Evolutionary conservation across 192 early-diverging fungal genomes (phyloP), one percentile per base, ranked within the genome.

Genomic region (Podila clonocystis): DNA sequence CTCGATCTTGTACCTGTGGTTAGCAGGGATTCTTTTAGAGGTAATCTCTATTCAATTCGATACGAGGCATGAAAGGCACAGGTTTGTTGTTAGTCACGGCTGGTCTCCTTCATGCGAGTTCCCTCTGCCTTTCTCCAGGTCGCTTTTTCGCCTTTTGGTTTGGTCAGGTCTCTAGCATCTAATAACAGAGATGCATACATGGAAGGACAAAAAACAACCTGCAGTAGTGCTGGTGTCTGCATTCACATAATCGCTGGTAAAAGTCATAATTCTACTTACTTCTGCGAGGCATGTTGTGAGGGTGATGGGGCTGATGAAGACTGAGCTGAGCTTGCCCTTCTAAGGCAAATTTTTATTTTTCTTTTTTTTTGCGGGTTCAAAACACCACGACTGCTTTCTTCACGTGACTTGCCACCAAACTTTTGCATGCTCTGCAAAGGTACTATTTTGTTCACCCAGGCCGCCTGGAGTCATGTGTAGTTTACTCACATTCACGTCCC

Each of bases 1-100:
- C 63, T 84, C 83, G 61, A 89, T 91, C 74, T 87, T 91, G 68
- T 91, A 90, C 57, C 86, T 82, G 71, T 87, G 84, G 62, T 86
- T 78, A 50, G 83, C 82, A 58, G 87, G 70, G 65, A 87, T 74
- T 68, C 91, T 85, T 70, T 91, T 91, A 9, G 87, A 89, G 50
- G 87, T 77, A 41, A 76, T 50, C 64, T 89, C 90, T 91, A 67
- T 61, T 58, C n/a, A 55, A 45, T 45, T 45, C 41, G 41, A 45
- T 15, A 17, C 13, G 13, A 45, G 3, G 41, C 26, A 26, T 12
- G n/a, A 55, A 55, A 11, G 19, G 22, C 6, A 55, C 24, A 55
- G 22, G 52, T 55, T 55, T 9, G 20, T 24, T 55, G 52, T 55
- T 55, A 55, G 52, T 55, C 24, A 55, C 20, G 24, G 24, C 20